Evolutionary conservation across 1,284 basidiomycete species (phyloP), one percentile per base, ranked within the genome.

Genomic region (Rhodotorula sp.): DNA sequence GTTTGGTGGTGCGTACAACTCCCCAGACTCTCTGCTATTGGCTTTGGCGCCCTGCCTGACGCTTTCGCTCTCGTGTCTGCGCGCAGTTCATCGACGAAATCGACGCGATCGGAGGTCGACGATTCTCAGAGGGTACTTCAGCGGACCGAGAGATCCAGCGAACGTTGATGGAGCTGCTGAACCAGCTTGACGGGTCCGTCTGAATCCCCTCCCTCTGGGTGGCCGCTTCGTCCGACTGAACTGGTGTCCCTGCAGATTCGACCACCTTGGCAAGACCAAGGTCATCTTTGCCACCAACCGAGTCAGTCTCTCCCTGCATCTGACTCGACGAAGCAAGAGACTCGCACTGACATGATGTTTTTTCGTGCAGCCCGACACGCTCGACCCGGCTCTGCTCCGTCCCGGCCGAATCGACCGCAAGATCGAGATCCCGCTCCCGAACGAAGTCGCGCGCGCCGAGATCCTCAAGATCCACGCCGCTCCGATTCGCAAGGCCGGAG

Each of bases 81-180:
- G 6, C 26, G 54, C 54, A 55, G 54, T 99, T 99, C 84, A 98
- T 99, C 90, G 97, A 99, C 82, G 97, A 99, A 84, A 97, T 99
- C 38, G 95, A 97, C 81, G 94, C 94, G 47, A 97, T 97, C 76
- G 95, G 94, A 77, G 94, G 95, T 19, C 86, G 97, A 76, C 86
- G 95, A 68, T 99, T 99, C 85, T 92, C 89, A n/a, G 97, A 99
- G 82, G 97, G 97, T 50, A 99, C 95, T 5, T 93, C 90, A 81
- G 97, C 95, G 19, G 97, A 99, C 83, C 89, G 97, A 78, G 97
- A 99, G 84, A 99, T 99, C 76, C 97, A 99, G 82, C 86, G 97
- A 77, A 99, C 97, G 31, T 83, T 99, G 54, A 99, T 99, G 97
- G 97, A 99, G 92, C 85, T 99, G 48, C 86, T 99, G 60, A 99